These are phyloP conservation scores for Fraxinus albicans DNA, from an alignment of 305 asterid genomes.

Conservation along the genomic window DNA sequence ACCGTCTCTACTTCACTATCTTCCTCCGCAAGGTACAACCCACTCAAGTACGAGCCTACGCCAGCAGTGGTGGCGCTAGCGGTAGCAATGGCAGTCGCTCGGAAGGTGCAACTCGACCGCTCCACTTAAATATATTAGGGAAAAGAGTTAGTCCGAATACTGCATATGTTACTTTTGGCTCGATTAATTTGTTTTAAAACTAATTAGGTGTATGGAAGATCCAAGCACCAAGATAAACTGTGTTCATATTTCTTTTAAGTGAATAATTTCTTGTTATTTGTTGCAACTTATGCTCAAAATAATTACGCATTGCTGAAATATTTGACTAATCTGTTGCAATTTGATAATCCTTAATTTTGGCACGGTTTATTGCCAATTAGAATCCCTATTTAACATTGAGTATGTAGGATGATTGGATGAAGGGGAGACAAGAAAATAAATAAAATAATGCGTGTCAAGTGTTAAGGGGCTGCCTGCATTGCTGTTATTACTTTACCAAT, in stretches of 20 bases:
- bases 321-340: not conserved
- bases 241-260: not conserved
- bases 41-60: conserved; percentile 48
- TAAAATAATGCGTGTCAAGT: not conserved
- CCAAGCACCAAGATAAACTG: not conserved
- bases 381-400: not conserved
- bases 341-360: not conserved
- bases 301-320: not conserved
- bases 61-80: conserved; percentile 36
- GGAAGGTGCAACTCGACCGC: conserved; percentile 39
- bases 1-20: conserved; percentile 53
- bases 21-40: conserved; percentile 63
- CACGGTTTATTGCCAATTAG: not conserved
- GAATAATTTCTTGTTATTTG: not conserved
- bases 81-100: conserved; percentile 51
- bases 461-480: conserved; percentile 2
- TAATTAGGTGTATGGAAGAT: not conserved
- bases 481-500: not conserved
- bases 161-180: not conserved
- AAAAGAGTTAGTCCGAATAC: not conserved
- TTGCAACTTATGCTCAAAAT: not conserved
- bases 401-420: not conserved
- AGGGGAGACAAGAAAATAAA: not conserved
- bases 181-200: not conserved
- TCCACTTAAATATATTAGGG: not conserved